Base-by-base conservation (phyloP, 1,284 basidiomycete genomes). In the Cutaneotrichosporon sp. region DNA sequence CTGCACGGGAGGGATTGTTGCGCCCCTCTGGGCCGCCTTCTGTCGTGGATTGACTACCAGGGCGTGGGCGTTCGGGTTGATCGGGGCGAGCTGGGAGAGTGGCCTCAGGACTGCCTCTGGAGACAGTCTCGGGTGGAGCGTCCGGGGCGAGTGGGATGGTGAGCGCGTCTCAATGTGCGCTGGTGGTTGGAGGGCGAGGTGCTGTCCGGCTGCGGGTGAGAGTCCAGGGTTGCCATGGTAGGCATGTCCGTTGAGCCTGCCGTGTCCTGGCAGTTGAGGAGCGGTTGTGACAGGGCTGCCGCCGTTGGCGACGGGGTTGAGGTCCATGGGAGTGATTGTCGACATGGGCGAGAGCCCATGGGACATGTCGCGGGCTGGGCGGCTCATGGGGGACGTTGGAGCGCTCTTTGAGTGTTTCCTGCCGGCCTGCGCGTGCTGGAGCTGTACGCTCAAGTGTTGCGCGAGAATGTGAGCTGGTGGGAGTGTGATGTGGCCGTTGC, bases 341-440 rank as follows among this genome's bases (percentile, higher is more conserved):
- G 53, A 59, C n/a, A 66, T 42, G 16, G 65, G 61, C 3, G 59
- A 25, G 31, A 63, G 55, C 11, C 59, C 59, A 1, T 22, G 33
- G 4, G 36, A 42, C 38, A 43, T 24, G 25, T 60, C 56, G 20
- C 46, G 22, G 14, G 33, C 29, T 3, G 63, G 51, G 5, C 63
- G 46, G 20, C 36, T 16, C 33, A 58, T 52, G 0, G 65, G 65
- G 8, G 54, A 58, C 24, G 61, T 53, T 11, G 65, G 65, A 0
- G 65, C 65, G 13, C 58, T 60, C 49, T 57, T 56, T 51, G 54
- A 52, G 27, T 47, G 56, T 20, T 50, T 58, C 16, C 49, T 49
- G 9, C 25, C 53, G 6, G 24, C 38, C 18, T 27, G 36, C 2
- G 53, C 53, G 20, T 29, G 38, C 25, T 45, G 53, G 25, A 54